phyloP scores from a whole-genome alignment of 176 grass and related monocot genomes.

The Triticum turgidum region DNA sequence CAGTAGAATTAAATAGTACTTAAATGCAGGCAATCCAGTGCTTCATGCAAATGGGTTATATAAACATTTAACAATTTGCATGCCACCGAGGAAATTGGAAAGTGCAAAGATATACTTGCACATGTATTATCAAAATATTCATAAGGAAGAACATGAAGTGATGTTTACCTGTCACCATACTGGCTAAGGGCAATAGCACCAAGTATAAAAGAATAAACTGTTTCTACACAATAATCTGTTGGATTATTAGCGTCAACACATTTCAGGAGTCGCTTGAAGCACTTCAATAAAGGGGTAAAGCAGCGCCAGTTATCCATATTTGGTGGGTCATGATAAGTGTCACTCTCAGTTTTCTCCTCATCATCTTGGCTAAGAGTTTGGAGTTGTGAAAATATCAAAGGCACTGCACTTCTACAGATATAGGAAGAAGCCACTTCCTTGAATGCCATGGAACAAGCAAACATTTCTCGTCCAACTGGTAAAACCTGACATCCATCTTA shows the following conservation, averaged over 20 bases:
- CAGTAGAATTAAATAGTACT: constrained; percentile 6
- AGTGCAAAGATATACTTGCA: constrained; percentile 7
- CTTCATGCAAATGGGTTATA: constrained; percentile 20
- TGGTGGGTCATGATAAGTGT: neutral
- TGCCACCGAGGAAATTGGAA: neutral
- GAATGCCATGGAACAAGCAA: constrained; percentile 76
- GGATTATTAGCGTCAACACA: constrained; percentile 48
- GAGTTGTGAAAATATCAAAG: constrained; percentile 50
- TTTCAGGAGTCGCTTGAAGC: constrained; percentile 41
- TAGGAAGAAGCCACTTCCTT: constrained; percentile 73
- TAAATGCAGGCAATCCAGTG: constrained; percentile 7
- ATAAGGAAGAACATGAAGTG: constrained; percentile 23
- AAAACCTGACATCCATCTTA: constrained; percentile 53
- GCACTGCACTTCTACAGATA: constrained; percentile 45
- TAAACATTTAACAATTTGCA: neutral
- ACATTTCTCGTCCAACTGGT: constrained; percentile 73
- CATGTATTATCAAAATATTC: constrained; percentile 2
- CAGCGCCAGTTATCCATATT: constrained; percentile 42
- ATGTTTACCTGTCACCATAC: constrained; percentile 58
- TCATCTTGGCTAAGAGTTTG: constrained; percentile 28
- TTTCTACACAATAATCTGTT: constrained; percentile 58
- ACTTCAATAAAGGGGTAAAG: constrained; percentile 46
- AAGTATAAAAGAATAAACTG: constrained; percentile 59
- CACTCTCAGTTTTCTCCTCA: constrained; percentile 27
- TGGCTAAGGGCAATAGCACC: constrained; percentile 59